Evolutionary conservation across 2,329 filamentous ascomycete genomes (phyloP), one percentile per base, ranked within the genome.

Genomic region (Ceratocystis ficicola): DNA sequence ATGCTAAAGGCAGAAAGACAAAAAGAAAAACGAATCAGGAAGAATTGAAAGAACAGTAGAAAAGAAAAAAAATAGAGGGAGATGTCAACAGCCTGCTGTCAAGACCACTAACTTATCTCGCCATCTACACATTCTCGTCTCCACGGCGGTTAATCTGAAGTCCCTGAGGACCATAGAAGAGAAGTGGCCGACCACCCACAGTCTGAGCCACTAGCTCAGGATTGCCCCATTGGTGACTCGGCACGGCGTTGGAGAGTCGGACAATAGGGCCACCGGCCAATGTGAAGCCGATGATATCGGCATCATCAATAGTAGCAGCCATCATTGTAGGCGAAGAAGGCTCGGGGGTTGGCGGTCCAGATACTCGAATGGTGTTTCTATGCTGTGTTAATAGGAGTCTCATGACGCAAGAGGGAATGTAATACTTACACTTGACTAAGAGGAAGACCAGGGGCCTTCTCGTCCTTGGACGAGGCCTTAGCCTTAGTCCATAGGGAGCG

Each of bases 201-300:
- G 62, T 66, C 60, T 64, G 63, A 12, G 67, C 67, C n/a, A 68
- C 67, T 32, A 68, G 36, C 64, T 68, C 64, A 0, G 67, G 67
- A 48, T 68, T 68, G 3, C 67, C 67, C 67, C 67, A 68, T 52
- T 50, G 52, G 5, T 17, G 46, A 17, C 52, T 55, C 2, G 73
- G 72, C 4, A 74, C 69, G 0, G 75, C 70, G n/a, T 75, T 71
- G 44, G 70, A 72, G 66, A 80, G 78, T 20, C 75, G 75, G n/a
- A 80, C 70, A 63, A 80, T 80, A 2, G 78, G 78, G 2, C 76
- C 76, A 15, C 78, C 78, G 3, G 77, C 74, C 8, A 78, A 72
- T 1, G 77, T 78, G 69, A 78, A 77, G 48, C 78, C 78, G 55
- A 80, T 72, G 3, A 80, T 74, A 28, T 68, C 66, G 10, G 66